Percentiles rank a stretch among this genome's conserved stretches.
Evolutionary conservation across 2,329 filamentous ascomycete species (phyloP).

Genomic region (Cryphonectria parasitica): DNA sequence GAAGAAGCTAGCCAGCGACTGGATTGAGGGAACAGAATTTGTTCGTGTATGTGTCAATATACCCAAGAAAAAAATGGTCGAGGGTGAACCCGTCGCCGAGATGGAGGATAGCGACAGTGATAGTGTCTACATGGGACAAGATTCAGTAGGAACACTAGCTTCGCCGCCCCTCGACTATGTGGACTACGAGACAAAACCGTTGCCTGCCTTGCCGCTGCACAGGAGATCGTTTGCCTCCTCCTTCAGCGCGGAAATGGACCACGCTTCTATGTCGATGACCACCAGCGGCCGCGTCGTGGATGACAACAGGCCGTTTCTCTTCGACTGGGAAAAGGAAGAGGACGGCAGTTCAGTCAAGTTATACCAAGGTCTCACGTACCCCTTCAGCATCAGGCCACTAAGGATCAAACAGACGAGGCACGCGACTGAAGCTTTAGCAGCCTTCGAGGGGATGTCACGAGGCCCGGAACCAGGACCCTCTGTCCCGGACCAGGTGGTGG

Average conservation of each 20-base stretch:
- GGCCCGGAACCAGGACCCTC: neutral
- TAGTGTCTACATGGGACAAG: neutral
- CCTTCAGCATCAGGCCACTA: neutral
- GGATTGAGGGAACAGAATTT: neutral
- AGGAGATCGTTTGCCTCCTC: conserved; percentile 15
- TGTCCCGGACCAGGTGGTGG: neutral
- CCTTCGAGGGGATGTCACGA: neutral
- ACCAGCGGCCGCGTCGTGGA: neutral
- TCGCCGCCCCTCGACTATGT: conserved; percentile 16
- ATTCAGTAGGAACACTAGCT: neutral
- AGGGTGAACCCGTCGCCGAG: neutral
- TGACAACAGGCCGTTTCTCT: conserved; percentile 2
- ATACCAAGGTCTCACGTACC: neutral
- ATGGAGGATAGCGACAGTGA: neutral
- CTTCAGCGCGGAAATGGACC: conserved; percentile 9
- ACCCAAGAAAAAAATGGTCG: neutral
- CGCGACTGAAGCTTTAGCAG: neutral
- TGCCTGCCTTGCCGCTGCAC: conserved; percentile 23
- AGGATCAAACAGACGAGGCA: neutral
- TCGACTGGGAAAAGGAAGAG: conserved; percentile 24
- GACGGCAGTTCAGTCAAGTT: neutral
- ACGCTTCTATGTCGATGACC: neutral
- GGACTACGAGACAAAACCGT: conserved; percentile 23
- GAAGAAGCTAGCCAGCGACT: too few relatives aligned
- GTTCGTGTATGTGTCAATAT: neutral